Evolutionary conservation across 371 early-diverging fungal species (phyloP).

Genomic region (Phascolomyces articulosus): DNA sequence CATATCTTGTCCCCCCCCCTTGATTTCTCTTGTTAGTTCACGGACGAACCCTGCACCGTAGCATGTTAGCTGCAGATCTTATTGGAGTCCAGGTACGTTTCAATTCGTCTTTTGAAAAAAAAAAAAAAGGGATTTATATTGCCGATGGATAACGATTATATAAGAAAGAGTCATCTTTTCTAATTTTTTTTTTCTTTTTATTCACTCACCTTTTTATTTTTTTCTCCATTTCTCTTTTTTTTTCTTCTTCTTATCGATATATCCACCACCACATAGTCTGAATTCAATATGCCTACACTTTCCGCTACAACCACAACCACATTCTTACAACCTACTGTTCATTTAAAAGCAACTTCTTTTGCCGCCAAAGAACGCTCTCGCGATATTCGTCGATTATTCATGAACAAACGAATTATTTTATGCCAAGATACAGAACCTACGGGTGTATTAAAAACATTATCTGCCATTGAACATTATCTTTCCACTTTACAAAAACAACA

Average conservation of each 20-base stretch:
- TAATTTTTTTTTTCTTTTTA: constrained; percentile 5
- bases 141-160: background rate
- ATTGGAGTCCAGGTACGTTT: constrained; percentile 15
- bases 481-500: background rate
- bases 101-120: too few species aligned
- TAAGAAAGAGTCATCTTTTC: background rate
- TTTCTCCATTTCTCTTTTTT: background rate
- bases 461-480: constrained; percentile 17
- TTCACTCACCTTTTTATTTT: constrained; percentile 6
- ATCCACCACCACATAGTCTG: background rate
- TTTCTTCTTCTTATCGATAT: background rate
- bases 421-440: constrained; percentile 16
- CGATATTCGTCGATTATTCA: constrained; percentile 18
- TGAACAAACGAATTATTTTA: constrained; percentile 20
- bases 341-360: background rate
- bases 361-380: background rate
- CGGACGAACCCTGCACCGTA: constrained; percentile 12
- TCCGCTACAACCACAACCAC: constrained; percentile 6
- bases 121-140: background rate
- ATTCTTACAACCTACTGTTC: background rate
- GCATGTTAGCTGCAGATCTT: constrained; percentile 17
- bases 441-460: constrained; percentile 14
- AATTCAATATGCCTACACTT: constrained; percentile 2
- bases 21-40: constrained; percentile 6
- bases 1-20: too few species aligned